phyloP scores from a whole-genome alignment of 768 basidiomycete genomes.

The Clathrus columnatus region DNA sequence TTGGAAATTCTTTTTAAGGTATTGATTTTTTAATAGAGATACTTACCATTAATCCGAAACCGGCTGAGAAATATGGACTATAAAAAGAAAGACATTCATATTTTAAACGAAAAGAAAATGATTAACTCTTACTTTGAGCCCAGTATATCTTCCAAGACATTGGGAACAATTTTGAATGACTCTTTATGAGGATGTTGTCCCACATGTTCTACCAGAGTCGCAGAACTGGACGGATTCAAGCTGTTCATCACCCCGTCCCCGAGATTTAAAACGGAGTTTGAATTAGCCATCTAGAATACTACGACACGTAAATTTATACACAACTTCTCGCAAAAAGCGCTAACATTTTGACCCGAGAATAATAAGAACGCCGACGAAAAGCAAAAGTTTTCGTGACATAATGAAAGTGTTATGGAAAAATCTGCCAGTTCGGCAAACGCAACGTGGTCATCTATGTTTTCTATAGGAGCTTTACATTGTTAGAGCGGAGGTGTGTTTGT shows the following conservation, averaged over 20 bases:
- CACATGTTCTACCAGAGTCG: background rate
- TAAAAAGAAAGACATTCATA: background rate
- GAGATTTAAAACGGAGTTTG: background rate
- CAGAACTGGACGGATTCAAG: background rate
- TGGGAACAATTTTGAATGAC: background rate
- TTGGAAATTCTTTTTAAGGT: too few relatives aligned
- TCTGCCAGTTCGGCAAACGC: too few relatives aligned
- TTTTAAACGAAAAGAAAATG: background rate
- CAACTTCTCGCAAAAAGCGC: too few relatives aligned
- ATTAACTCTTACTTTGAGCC: background rate
- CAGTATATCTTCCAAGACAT: background rate
- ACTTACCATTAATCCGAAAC: slow-evolving; percentile 91
- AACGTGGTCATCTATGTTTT: too few relatives aligned
- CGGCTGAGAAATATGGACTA: slow-evolving; percentile 96
- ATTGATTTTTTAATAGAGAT: background rate
- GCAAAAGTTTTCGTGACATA: too few relatives aligned
- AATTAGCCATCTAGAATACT: too few relatives aligned
- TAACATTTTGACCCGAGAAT: too few relatives aligned
- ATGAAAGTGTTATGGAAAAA: too few relatives aligned
- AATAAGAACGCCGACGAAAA: too few relatives aligned
- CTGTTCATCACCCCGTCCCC: background rate
- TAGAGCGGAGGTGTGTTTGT: too few relatives aligned
- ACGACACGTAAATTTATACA: too few relatives aligned
- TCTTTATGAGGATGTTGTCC: background rate
- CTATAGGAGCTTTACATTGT: too few relatives aligned